Base-by-base conservation (phyloP, 805 yeast species). In the baker's yeast (Saccharomyces cerevisiae) region DNA sequence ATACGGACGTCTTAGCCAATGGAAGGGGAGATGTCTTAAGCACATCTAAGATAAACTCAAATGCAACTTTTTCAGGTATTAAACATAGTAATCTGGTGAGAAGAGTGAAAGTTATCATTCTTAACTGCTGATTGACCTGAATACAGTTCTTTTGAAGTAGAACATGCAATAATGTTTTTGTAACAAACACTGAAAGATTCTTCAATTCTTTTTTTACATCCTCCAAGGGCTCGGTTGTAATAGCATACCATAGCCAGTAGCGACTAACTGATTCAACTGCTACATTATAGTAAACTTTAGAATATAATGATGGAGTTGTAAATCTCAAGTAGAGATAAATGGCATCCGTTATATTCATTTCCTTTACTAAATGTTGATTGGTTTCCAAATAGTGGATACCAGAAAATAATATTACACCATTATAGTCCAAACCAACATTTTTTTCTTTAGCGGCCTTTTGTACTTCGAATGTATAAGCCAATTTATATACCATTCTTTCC, bases 21-120 rank as follows among this genome's bases (percentile, higher is more conserved):
- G 77, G 81, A 63, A 77, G 81, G 1, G 94, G 91, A 63, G 92
- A 86, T 51, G 79, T 74, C 29, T 74, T 71, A 51, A 92, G 73
- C 0, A 89, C 76, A 63, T 88, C 89, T 26, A 75, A 64, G 14
- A 89, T 71, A 64, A 86, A 87, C 2, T 73, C 72, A 68, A 81
- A 88, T 0, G 86, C 70, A 11, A 76, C 69, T 1, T 73, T 72
- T 55, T 87, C 88, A 0, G 83, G 79, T 31, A 83, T 68, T 22
- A 78, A 65, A 8, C 85, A 78, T 59, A 92, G 70, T 1, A 88
- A 63, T 59, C 83, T 82, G 1, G 87, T 82, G 36, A 89, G 69
- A 47, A 88, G 71, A 0, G 91, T 83, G 61, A 82, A 79, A 10
- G 77, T 73, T 30, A 81, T 72, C 59, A 68, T 64, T 59, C 79